phyloP scores from a whole-genome alignment of 176 grass and related monocot species.

The Saccharum spontaneum region DNA sequence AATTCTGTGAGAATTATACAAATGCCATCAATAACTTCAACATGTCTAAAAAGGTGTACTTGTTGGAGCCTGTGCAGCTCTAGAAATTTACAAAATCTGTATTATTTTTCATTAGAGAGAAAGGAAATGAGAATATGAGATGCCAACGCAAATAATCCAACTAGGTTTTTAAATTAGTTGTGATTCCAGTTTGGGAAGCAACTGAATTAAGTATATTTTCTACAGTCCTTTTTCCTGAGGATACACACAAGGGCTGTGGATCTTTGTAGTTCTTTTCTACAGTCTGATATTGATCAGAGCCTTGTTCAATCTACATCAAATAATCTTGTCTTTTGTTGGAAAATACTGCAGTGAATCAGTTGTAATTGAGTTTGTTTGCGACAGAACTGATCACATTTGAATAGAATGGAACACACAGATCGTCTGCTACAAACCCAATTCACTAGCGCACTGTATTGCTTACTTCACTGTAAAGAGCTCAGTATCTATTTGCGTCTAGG shows the following conservation, averaged over 20 bases:
- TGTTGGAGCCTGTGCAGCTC: background rate
- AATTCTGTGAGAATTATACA: background rate
- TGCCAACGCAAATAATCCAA: background rate
- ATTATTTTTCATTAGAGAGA: background rate
- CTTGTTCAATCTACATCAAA: background rate
- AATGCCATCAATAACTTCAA: background rate
- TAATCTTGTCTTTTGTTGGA: background rate
- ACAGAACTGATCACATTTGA: background rate
- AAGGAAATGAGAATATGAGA: slow-evolving; percentile 6
- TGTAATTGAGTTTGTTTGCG: background rate
- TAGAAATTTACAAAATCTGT: background rate
- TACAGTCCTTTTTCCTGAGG: background rate
- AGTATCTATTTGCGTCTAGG: background rate
- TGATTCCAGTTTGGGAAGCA: background rate
- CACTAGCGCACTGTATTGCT: background rate
- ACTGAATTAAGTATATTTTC: background rate
- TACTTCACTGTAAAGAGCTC: background rate
- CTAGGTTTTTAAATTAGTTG: background rate
- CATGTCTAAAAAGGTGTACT: background rate
- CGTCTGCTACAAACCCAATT: background rate
- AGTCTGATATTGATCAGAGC: slow-evolving; percentile 5
- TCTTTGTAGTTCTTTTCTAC: background rate
- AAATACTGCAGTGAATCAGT: background rate
- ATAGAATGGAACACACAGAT: background rate
- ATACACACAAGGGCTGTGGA: background rate